phyloP scores from a whole-genome alignment of 129 eudicot genomes.

The Flaveria ramosissima region DNA sequence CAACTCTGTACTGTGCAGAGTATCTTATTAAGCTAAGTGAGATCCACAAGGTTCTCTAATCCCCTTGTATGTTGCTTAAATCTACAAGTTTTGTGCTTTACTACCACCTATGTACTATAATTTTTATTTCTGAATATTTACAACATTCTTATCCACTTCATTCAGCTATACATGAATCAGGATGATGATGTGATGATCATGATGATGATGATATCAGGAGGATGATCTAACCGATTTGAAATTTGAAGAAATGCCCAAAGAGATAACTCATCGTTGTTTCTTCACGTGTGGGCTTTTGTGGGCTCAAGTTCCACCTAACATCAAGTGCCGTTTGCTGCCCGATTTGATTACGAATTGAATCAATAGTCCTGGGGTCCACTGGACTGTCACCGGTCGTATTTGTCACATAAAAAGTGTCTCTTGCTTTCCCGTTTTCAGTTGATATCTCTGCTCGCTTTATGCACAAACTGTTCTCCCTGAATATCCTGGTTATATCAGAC shows the following conservation, averaged over 20 bases:
- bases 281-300: slow-evolving; percentile 46
- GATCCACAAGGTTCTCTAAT: slow-evolving; percentile 21
- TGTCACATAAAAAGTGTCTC: slow-evolving; percentile 69
- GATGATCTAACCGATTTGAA: slow-evolving; percentile 38
- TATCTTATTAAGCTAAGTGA: slow-evolving; percentile 16
- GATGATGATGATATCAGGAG: slow-evolving; percentile 18
- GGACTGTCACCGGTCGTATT: slow-evolving; percentile 67
- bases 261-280: slow-evolving; percentile 58
- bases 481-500: slow-evolving; percentile 77
- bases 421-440: slow-evolving; percentile 58
- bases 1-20: slow-evolving; percentile 11
- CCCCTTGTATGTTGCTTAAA: slow-evolving; percentile 9
- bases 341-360: slow-evolving; percentile 58
- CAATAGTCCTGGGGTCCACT: slow-evolving; percentile 64
- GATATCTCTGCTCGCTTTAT: slow-evolving; percentile 73
- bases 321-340: slow-evolving; percentile 49
- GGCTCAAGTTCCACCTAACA: slow-evolving; percentile 50
- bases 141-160: not conserved
- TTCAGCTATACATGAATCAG: slow-evolving; percentile 3
- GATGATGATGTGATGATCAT: not conserved
- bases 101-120: not conserved
- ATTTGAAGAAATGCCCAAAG: slow-evolving; percentile 60
- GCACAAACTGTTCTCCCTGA: slow-evolving; percentile 74
- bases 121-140: slow-evolving; percentile 6
- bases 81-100: slow-evolving; percentile 12